Percentiles rank a stretch among this genome's conserved stretches.
Evolutionary conservation across 2,329 filamentous ascomycete species (phyloP).

Genomic region (Juglanconis sp.): DNA sequence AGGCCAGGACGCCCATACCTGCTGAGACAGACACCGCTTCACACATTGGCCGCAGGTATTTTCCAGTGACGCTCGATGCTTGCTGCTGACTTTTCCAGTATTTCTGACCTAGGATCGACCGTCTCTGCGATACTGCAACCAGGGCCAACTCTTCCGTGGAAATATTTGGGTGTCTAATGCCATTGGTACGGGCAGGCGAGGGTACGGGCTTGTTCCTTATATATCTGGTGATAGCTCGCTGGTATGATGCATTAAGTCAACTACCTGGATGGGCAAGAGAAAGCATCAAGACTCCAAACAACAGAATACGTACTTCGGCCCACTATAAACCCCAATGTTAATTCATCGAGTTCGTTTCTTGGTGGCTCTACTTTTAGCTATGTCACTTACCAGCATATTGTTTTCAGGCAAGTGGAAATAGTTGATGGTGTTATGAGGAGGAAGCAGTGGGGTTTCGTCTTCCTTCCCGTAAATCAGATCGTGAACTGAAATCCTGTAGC

Average conservation of each 20-base stretch:
- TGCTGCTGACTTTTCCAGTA: slow-evolving; percentile 15
- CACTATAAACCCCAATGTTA: slow-evolving; percentile 5
- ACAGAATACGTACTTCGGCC: slow-evolving; percentile 13
- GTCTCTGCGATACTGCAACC: not conserved
- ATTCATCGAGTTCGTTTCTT: not conserved
- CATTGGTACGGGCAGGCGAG: not conserved
- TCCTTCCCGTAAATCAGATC: not conserved
- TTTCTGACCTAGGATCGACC: not conserved
- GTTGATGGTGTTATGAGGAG: slow-evolving; percentile 9
- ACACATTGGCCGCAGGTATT: slow-evolving; percentile 16
- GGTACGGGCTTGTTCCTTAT: not conserved
- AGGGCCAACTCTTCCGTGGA: not conserved
- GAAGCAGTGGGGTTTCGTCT: not conserved
- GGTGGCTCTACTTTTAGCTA: not conserved
- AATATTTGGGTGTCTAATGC: not conserved
- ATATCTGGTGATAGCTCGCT: slow-evolving; percentile 12
- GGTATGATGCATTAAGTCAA: not conserved
- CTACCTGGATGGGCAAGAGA: not conserved
- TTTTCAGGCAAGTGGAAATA: slow-evolving; percentile 23
- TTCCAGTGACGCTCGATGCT: slow-evolving; percentile 12
- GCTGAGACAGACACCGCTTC: slow-evolving; percentile 6
- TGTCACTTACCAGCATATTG: slow-evolving; percentile 21
- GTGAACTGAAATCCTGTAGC: slow-evolving; percentile 12
- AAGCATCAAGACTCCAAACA: not conserved
- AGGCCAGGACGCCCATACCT: not conserved